A percentile compares a stretch with the other conserved stretches of the same genome.
These are phyloP conservation scores for Grammothele lineata DNA, from an alignment of 768 basidiomycete species.

Conservation along the genomic window DNA sequence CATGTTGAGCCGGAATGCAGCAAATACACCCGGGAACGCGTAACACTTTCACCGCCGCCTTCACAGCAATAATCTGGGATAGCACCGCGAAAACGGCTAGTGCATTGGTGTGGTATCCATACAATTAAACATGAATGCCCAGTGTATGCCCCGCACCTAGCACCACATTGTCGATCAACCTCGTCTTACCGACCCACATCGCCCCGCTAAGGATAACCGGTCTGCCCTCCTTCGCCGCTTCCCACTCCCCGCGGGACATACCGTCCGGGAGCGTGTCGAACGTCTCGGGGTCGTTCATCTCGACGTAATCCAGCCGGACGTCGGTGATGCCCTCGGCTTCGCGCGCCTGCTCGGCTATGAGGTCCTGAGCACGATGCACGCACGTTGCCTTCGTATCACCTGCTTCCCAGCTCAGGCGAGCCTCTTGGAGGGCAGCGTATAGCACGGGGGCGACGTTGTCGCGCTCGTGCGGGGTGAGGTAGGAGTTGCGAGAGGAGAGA, in stretches of 20 bases:
- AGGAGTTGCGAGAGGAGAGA: conserved; percentile 87
- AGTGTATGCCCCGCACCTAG: conserved; percentile 45
- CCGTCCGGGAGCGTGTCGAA: conserved; percentile 56
- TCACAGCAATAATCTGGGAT: too few species aligned
- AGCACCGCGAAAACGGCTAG: too few species aligned
- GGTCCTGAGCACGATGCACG: conserved; percentile 37
- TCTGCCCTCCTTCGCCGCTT: conserved; percentile 25
- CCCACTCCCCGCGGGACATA: conserved; percentile 22
- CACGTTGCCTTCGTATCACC: conserved; percentile 49
- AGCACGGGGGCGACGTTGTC: conserved; percentile 61
- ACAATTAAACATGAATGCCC: conserved; percentile 27
- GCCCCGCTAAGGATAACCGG: conserved; percentile 81
- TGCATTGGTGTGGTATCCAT: too few species aligned
- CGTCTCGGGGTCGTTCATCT: conserved; percentile 78
- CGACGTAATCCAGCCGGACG: conserved; percentile 77
- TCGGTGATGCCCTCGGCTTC: conserved; percentile 32
- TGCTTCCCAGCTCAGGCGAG: conserved; percentile 48
- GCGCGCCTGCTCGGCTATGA: conserved; percentile 30
- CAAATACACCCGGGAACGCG: too few species aligned
- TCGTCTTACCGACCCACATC: conserved; percentile 78
- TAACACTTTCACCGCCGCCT: too few species aligned
- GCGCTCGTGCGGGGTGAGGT: conserved; percentile 65
- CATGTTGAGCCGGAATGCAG: too few species aligned
- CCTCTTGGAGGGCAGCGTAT: conserved; percentile 61
- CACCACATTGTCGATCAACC: conserved; percentile 91